phyloP scores from a whole-genome alignment of 148 eudicot species.

The Camellia sinensis region DNA sequence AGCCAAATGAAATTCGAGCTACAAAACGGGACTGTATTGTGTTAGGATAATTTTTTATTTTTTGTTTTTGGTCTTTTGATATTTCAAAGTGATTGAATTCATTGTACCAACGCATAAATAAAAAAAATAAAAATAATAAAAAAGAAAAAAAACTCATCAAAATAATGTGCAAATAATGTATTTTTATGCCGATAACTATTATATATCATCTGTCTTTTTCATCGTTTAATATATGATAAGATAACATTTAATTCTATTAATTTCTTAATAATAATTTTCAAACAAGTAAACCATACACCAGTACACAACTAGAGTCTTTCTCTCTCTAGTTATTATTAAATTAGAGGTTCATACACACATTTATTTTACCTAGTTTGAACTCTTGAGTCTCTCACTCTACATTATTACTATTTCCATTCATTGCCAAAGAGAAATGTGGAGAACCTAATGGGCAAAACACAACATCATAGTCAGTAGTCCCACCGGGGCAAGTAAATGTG shows the following conservation, averaged over 20 bases:
- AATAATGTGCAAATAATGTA: background rate
- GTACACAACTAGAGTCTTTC: too few species aligned
- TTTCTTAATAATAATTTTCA: too few species aligned
- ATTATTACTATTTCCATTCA: background rate
- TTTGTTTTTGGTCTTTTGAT: background rate
- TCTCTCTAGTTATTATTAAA: too few species aligned
- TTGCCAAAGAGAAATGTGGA: background rate
- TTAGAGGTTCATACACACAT: background rate
- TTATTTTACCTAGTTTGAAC: background rate
- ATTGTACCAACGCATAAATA: background rate
- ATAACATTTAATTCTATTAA: too few species aligned
- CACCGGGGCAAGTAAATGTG: conserved; percentile 41
- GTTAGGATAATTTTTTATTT: too few species aligned
- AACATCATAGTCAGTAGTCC: conserved; percentile 43
- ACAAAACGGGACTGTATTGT: too few species aligned
- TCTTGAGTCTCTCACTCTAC: background rate
- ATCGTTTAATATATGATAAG: too few species aligned
- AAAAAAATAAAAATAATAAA: background rate
- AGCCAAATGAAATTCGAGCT: too few species aligned
- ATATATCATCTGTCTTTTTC: too few species aligned
- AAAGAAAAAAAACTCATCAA: background rate
- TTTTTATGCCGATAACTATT: too few species aligned
- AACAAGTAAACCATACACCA: too few species aligned
- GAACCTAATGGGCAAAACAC: conserved; percentile 35
- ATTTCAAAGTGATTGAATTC: background rate